A percentile compares a stretch with the other conserved stretches of the same genome.
phyloP scores from a whole-genome alignment of 176 grass and related monocot species.

The Bolboschoenus planiculmis region DNA sequence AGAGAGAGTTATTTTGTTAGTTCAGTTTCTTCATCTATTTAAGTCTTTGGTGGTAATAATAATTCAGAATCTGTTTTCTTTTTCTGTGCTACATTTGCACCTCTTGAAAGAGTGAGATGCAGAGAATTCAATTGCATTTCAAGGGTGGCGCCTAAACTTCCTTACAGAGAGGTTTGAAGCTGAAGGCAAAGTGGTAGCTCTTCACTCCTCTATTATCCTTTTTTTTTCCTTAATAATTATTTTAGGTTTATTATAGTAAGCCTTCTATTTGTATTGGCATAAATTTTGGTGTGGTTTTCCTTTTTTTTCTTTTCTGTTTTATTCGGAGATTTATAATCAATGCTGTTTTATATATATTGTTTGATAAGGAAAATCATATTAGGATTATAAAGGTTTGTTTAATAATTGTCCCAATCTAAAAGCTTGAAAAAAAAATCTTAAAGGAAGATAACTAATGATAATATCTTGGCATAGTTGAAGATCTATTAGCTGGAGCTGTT shows the following conservation, averaged over 20 bases:
- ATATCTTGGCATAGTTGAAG: no score
- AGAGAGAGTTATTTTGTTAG: background rate
- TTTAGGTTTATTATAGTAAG: background rate
- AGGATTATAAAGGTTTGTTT: no score
- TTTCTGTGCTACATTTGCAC: no score
- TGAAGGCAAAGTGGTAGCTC: no score
- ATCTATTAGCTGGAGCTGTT: no score
- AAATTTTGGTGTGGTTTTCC: background rate
- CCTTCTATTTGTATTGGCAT: background rate
- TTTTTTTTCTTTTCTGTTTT: background rate
- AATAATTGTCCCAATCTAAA: no score
- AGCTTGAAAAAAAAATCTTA: no score
- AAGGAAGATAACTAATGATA: no score
- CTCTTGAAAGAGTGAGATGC: background rate
- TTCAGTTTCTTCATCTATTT: background rate
- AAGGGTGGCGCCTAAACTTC: background rate
- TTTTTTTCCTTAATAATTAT: background rate
- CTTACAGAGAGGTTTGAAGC: background rate
- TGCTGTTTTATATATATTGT: background rate
- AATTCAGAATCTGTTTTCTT: no score
- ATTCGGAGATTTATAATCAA: background rate
- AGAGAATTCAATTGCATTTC: background rate
- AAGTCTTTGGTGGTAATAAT: background rate
- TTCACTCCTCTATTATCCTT: background rate
- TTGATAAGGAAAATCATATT: no score